A percentile compares a stretch with the other conserved stretches of the same genome.
Evolutionary conservation across 1,284 basidiomycete genomes (phyloP).

Genomic region (Acaromyces ingoldii): DNA sequence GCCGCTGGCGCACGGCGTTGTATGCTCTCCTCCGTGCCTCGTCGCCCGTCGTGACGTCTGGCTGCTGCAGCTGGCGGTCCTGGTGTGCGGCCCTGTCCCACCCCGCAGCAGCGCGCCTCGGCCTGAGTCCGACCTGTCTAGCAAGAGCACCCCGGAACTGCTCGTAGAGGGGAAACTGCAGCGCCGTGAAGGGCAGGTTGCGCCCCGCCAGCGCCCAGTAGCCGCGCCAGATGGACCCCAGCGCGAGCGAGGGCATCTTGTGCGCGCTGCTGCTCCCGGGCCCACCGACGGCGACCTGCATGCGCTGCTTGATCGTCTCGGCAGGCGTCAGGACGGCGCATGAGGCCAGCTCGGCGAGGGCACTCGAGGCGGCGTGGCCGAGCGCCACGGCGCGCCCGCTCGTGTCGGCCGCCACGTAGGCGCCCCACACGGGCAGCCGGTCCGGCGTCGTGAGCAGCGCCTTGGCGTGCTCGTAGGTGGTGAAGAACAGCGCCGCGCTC

Average conservation of each 20-base stretch:
- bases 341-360: slow-evolving; percentile 36
- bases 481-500: slow-evolving; percentile 36
- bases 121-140: not conserved
- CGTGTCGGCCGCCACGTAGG: slow-evolving; percentile 7
- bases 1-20: not conserved
- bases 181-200: slow-evolving; percentile 42
- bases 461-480: slow-evolving; percentile 35
- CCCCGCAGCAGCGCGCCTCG: not conserved
- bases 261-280: not conserved
- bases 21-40: slow-evolving; percentile 1
- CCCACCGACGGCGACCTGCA: slow-evolving; percentile 21
- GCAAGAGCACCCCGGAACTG: slow-evolving; percentile 19
- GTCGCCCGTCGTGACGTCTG: not conserved
- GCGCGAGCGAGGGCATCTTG: not conserved
- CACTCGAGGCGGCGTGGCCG: slow-evolving; percentile 26
- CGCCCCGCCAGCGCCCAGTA: slow-evolving; percentile 38
- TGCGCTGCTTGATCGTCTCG: slow-evolving; percentile 42
- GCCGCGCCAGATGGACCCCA: slow-evolving; percentile 1
- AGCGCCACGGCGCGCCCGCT: slow-evolving; percentile 17
- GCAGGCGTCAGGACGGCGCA: slow-evolving; percentile 39
- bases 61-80: not conserved
- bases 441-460: slow-evolving; percentile 17
- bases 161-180: slow-evolving; percentile 46
- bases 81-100: slow-evolving; percentile 1
- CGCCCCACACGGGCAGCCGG: slow-evolving; percentile 21